Base-by-base conservation (phyloP, 192 early-diverging fungal species). In the Backusella liffmaniae region DNA sequence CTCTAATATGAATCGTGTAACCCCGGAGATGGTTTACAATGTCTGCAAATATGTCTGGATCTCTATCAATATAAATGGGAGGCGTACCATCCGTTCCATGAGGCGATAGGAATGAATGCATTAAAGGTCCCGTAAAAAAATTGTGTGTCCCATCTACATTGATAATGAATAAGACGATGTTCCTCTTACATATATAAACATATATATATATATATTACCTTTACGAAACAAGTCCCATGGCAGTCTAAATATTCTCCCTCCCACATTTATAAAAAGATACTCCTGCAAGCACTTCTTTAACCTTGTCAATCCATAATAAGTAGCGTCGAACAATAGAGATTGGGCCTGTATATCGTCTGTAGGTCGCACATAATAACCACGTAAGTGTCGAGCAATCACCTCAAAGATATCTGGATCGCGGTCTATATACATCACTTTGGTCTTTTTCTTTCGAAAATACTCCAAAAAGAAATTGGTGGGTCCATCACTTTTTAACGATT, bases 1-100 rank as follows among this genome's bases (percentile, higher is more conserved):
- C 86, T 56, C 80, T 77, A 56, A 90, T 83, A 15, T 80, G 71
- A n/a, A 90, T 83, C 7, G 86, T 84, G 34, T 90, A 90, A 16
- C 88, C 88, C 67, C 86, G 82, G 4, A 90, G 76, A 80, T 88
- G 87, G 32, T 77, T 77, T 13, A 90, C 37, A 37, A 90, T 86
- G 26, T 88, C 88, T 23, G 76, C 77, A 79, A 90, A 90, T 16
- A 85, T 79, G 15, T 90, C 86, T 0, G 88, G 88, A 13, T 84
- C 82, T 53, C 88, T 81, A 70, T 86, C 78, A 66, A 86, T 81
- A n/a, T 73, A 82, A 5, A 77, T 39, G 1, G 85, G 85, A 2
- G 78, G 70, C 10, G 67, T 56, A 0, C n/a, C 72, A 26, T 36
- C 32, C 13, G 30, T 23, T n/a, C 32, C 41, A 37, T 80, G 76